Evolutionary conservation across 495 filamentous ascomycete genomes (phyloP), one percentile per base, ranked within the genome.

Genomic region (Achaetomiella virescens): DNA sequence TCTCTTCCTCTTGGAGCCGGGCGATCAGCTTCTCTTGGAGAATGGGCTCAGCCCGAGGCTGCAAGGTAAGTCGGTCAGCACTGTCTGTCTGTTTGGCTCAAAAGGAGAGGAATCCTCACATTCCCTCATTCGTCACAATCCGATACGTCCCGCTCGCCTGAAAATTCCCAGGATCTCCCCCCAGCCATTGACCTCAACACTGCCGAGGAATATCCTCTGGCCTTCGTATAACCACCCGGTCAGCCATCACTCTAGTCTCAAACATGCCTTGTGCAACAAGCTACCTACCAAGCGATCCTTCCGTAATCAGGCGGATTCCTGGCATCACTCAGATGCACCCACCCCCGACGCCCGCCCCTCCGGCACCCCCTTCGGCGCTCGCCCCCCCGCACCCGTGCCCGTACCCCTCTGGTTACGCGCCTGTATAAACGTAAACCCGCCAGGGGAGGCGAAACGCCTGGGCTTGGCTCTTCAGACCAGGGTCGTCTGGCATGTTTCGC

Each of bases 201-300:
- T 96, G 31, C 92, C 92, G 63, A 97, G 85, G 54, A n/a, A 97
- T 97, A 73, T 97, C 90, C 70, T 95, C 91, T 0, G 87, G 84
- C 67, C 66, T 68, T 41, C 24, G 9, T 7, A 15, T n/a, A 24
- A 18, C 2, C 22, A 27, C 25, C 15, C 49, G 12, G 36, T 50
- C 36, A 42, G 38, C 38, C 31, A 31, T 5, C 38, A 9, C 21
- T 48, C 40, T 6, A 21, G 1, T 11, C 17, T 2, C 21, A n/a
- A 6, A 9, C 17, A 15, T 4, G 18, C 8, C 6, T 7, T 22
- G 35, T 8, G 2, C 33, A 12, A 6, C 31, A 31, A 31, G 4
- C 27, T 5, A 49, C 49, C 22, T 55, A 68, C 80, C 87, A 88
- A 43, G 92, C 88, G 63, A 96, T 95, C 48, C 93, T 70, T 0